These are phyloP conservation scores for Fragaria iinumae DNA, from an alignment of 306 rosid species.

Conservation along the genomic window DNA sequence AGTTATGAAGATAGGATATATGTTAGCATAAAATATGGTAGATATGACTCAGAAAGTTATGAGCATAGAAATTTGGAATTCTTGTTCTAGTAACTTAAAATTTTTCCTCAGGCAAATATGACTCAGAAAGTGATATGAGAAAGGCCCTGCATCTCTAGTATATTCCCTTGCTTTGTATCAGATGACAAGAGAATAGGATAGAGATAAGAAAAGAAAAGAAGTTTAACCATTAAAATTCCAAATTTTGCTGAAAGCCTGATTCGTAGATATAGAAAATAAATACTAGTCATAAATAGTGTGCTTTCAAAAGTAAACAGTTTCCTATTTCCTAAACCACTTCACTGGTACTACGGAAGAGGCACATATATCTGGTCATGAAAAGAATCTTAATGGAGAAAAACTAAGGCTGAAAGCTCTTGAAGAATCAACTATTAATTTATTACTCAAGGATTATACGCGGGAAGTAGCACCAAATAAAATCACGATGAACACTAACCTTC, in stretches of 20 bases:
- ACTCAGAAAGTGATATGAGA: neutral
- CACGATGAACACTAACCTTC: constrained; percentile 50
- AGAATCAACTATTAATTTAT: neutral
- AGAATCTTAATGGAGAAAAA: neutral
- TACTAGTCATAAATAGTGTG: neutral
- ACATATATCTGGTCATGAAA: neutral
- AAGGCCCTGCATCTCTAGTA: neutral
- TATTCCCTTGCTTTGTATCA: neutral
- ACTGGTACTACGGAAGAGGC: neutral
- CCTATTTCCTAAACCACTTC: neutral
- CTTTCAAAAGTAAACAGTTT: neutral
- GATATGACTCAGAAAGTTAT: no score
- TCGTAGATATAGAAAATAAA: neutral
- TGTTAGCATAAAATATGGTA: neutral
- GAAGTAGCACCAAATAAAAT: neutral
- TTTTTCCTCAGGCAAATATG: neutral
- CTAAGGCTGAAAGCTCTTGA: neutral
- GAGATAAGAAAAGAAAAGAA: neutral
- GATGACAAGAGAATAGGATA: neutral
- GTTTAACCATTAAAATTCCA: neutral
- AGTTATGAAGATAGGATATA: neutral
- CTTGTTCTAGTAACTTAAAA: neutral
- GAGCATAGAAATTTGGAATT: neutral
- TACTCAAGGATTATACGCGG: neutral
- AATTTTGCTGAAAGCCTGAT: neutral